Evolutionary conservation across 192 early-diverging fungal genomes (phyloP).

Genomic region (Obelidium mucronatum): DNA sequence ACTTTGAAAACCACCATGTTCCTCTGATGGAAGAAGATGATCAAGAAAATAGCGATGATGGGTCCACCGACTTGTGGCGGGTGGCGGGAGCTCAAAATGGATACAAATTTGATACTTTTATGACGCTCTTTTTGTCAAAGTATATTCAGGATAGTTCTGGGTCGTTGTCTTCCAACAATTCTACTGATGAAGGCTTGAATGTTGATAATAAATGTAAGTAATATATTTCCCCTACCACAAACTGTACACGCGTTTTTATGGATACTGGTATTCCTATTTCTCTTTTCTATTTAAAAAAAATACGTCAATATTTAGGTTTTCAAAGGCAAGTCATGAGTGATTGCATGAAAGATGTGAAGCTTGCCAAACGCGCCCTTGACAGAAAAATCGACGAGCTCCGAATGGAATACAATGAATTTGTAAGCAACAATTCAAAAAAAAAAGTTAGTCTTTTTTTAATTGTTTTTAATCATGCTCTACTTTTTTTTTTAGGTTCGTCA

Average conservation of each 20-base stretch:
- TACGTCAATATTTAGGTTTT: too few species aligned
- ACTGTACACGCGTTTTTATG: too few species aligned
- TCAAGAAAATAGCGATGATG: background rate
- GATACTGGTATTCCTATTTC: too few species aligned
- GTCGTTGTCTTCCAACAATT: too few species aligned
- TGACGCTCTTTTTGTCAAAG: background rate
- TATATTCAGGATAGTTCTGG: too few species aligned
- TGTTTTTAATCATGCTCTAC: background rate
- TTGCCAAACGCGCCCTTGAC: background rate
- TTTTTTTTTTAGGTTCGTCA: background rate
- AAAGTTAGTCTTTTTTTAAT: background rate
- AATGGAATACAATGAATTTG: background rate
- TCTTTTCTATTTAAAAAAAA: too few species aligned
- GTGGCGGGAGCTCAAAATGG: background rate
- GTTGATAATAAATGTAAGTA: constrained; percentile 4
- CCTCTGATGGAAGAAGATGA: background rate
- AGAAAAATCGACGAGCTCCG: background rate
- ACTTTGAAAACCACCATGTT: too few species aligned
- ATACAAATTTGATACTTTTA: background rate
- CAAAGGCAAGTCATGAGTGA: background rate
- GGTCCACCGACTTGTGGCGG: background rate
- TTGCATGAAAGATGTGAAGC: background rate
- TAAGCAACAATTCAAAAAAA: too few species aligned
- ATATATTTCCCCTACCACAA: too few species aligned
- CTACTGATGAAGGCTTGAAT: too few species aligned